These are phyloP conservation scores for Dalbergia cultrata DNA, from an alignment of 306 rosid genomes.

Conservation along the genomic window DNA sequence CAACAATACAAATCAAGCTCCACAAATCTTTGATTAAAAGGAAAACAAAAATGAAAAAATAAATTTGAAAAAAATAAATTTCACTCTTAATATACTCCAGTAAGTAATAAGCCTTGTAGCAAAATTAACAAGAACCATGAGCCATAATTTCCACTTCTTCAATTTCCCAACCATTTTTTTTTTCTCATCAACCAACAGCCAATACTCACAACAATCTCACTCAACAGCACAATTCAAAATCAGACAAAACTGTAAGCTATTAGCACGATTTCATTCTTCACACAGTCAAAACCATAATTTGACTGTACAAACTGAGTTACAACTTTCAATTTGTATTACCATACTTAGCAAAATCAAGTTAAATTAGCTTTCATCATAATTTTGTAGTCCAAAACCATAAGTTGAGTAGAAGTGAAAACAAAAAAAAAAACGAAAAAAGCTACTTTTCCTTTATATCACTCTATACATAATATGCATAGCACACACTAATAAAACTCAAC, in stretches of 20 bases:
- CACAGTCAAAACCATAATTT: not conserved
- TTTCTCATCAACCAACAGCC: constrained; percentile 31
- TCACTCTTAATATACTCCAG: not conserved
- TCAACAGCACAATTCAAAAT: not conserved
- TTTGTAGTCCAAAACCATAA: not conserved
- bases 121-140: not conserved
- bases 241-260: not conserved
- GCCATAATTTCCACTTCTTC: not conserved
- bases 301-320: not conserved
- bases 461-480: not conserved
- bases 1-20: constrained; percentile 28
- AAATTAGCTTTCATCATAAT: too few relatives aligned
- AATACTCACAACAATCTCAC: not conserved
- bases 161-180: not conserved
- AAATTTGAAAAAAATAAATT: not conserved
- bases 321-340: not conserved
- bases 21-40: not conserved
- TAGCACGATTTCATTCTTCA: too few relatives aligned
- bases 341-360: not conserved
- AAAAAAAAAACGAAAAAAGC: too few relatives aligned
- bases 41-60: not conserved
- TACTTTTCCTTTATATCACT: not conserved
- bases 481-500: too few relatives aligned
- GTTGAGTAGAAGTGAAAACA: not conserved
- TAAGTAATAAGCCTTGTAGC: not conserved